phyloP scores from a whole-genome alignment of 495 filamentous ascomycete species.

The Darksidea phi region DNA sequence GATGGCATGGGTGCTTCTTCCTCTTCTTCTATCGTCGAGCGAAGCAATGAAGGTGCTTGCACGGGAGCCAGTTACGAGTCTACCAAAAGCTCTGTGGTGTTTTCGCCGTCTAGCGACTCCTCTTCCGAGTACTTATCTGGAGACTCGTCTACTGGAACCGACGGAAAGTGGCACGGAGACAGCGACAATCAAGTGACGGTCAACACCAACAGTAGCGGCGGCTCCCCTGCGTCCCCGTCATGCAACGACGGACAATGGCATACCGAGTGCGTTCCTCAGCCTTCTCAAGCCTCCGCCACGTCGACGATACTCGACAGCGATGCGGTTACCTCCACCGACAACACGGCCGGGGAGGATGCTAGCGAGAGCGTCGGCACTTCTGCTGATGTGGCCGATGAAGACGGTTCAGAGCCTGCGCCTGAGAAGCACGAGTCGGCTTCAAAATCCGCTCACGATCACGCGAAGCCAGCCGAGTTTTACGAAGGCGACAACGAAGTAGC shows the following conservation, averaged over 20 bases:
- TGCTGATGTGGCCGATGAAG: background rate
- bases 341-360: background rate
- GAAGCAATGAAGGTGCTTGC: slow-evolving; percentile 1
- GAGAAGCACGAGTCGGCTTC: background rate
- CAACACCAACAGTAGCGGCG: background rate
- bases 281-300: background rate
- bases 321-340: background rate
- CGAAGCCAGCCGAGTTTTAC: background rate
- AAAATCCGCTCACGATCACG: background rate
- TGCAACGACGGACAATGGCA: slow-evolving; percentile 11
- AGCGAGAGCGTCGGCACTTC: no score
- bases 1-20: slow-evolving; percentile 28
- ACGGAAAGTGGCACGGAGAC: background rate
- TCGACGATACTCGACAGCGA: background rate
- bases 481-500: background rate
- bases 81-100: background rate
- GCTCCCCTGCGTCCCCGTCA: background rate
- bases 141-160: background rate
- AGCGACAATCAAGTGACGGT: background rate
- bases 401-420: background rate
- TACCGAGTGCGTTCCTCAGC: slow-evolving; percentile 11
- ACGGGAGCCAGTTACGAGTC: slow-evolving; percentile 10
- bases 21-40: slow-evolving; percentile 29
- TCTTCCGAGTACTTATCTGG: background rate
- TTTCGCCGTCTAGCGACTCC: background rate